Evolutionary conservation across 768 basidiomycete genomes (phyloP).

Genomic region (Imleria badia): DNA sequence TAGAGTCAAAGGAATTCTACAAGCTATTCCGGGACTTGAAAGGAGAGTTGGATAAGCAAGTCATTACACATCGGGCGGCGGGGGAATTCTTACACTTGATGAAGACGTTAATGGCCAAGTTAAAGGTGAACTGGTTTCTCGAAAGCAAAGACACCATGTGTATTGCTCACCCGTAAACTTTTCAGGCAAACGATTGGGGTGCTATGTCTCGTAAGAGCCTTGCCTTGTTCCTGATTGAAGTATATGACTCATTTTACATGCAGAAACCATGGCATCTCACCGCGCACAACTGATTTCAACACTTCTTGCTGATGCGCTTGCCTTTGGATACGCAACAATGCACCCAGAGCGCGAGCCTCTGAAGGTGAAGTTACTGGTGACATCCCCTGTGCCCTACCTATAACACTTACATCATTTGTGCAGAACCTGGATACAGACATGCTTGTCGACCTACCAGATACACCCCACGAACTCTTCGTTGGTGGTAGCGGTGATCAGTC

Average conservation of each 20-base stretch:
- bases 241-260: not conserved
- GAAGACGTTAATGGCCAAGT: slow-evolving; percentile 68
- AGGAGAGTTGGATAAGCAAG: slow-evolving; percentile 46
- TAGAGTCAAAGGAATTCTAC: slow-evolving; percentile 62
- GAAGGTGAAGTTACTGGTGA: slow-evolving; percentile 43
- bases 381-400: accelerated
- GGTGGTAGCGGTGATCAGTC: slow-evolving; percentile 16
- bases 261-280: slow-evolving; percentile 50
- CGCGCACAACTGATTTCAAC: slow-evolving; percentile 42
- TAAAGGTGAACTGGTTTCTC: slow-evolving; percentile 43
- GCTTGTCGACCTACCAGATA: slow-evolving; percentile 39
- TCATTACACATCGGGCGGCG: slow-evolving; percentile 47
- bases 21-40: slow-evolving; percentile 54
- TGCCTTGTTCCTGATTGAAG: accelerated
- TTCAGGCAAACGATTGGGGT: slow-evolving; percentile 61
- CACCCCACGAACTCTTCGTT: slow-evolving; percentile 37
- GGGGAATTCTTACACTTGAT: slow-evolving; percentile 55
- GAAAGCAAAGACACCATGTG: no score
- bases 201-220: slow-evolving; percentile 53
- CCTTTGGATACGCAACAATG: slow-evolving; percentile 45
- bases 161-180: not conserved
- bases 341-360: slow-evolving; percentile 47
- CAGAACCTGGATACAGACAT: slow-evolving; percentile 56
- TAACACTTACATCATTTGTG: not conserved
- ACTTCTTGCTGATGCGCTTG: slow-evolving; percentile 49